Conservation (phyloP, 2,329 filamentous ascomycete species). For the Aspergillus versicolor region DNA sequence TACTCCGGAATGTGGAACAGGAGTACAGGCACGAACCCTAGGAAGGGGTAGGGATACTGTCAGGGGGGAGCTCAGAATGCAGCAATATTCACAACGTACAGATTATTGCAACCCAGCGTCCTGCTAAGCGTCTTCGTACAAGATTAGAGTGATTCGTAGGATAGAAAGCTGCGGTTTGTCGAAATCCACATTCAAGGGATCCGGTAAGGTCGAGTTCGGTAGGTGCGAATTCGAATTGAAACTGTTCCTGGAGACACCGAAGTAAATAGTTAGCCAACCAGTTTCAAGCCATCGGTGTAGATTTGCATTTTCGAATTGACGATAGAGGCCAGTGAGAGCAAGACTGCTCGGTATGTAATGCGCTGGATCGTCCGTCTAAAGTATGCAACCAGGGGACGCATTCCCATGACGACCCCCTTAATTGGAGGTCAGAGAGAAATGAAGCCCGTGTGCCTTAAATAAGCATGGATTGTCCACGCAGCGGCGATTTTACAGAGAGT, state of each 20-base stretch:
- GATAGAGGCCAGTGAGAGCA: conserved; percentile 1
- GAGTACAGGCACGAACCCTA: conserved; percentile 41
- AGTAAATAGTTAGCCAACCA: conserved; percentile 17
- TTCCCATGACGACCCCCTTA: conserved; percentile 18
- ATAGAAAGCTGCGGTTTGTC: conserved; percentile 23
- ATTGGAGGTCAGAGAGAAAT: conserved; percentile 6
- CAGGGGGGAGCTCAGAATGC: conserved; percentile 33
- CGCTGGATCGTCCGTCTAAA: conserved; percentile 15
- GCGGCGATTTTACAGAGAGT: conserved; percentile 7
- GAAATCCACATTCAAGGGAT: conserved; percentile 28
- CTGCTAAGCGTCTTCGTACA: conserved; percentile 25
- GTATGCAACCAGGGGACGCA: conserved; percentile 19
- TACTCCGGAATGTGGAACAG: conserved; percentile 39
- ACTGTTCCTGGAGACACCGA: conserved; percentile 17
- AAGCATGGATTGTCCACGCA: conserved; percentile 9
- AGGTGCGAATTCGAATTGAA: conserved; percentile 15
- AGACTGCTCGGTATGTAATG: conserved; percentile 18
- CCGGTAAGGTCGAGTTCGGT: conserved; percentile 23
- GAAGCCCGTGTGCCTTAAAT: conserved; percentile 5
- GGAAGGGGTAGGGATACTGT: conserved; percentile 39
- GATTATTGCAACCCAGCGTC: conserved; percentile 32
- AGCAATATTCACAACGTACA: conserved; percentile 35
- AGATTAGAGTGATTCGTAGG: conserved; percentile 22
- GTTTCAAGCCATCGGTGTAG: conserved; percentile 1
- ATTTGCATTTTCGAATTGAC: not conserved